phyloP scores from a whole-genome alignment of 2,329 filamentous ascomycete genomes.

The Hypoxylon sp. region DNA sequence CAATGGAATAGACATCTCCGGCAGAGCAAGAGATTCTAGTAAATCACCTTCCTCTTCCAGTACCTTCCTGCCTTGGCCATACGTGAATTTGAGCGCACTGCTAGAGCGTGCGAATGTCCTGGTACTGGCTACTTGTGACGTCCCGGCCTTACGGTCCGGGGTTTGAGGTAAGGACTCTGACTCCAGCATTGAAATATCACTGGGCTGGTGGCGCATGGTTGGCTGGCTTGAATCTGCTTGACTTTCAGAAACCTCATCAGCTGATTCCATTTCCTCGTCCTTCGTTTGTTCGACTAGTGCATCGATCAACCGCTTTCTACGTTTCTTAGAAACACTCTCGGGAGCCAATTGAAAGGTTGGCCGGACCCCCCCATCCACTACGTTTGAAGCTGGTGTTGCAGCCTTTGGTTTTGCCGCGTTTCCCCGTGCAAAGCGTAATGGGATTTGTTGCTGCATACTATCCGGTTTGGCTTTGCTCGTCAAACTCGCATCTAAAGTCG shows the following conservation, averaged over 20 bases:
- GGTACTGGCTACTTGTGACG: conserved; percentile 40
- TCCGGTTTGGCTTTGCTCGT: conserved; percentile 28
- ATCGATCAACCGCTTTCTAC: conserved; percentile 53
- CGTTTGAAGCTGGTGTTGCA: conserved; percentile 21
- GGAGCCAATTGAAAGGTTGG: conserved; percentile 22
- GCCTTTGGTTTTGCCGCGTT: conserved; percentile 32
- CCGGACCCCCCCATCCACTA: conserved; percentile 31
- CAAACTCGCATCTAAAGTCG: conserved; percentile 4
- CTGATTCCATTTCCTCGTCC: conserved; percentile 43
- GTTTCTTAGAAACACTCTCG: conserved; percentile 42
- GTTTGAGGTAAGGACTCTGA: conserved; percentile 47
- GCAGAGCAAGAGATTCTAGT: conserved; percentile 51
- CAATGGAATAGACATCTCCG: conserved; percentile 46
- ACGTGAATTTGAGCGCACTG: conserved; percentile 54
- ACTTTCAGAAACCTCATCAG: conserved; percentile 39
- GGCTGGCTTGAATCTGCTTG: conserved; percentile 43
- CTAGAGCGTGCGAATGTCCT: conserved; percentile 52
- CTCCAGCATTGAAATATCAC: conserved; percentile 44
- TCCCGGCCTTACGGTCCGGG: conserved; percentile 44
- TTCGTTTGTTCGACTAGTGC: conserved; percentile 50
- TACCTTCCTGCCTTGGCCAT: conserved; percentile 53
- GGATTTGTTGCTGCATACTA: conserved; percentile 48
- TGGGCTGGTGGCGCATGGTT: conserved; percentile 42
- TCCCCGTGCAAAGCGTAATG: conserved; percentile 51
- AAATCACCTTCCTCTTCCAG: conserved; percentile 54